A percentile compares a stretch with the other conserved stretches of the same genome.
These are phyloP conservation scores for Parachaetomium inaequale DNA, from an alignment of 495 filamentous ascomycete genomes.

Conservation along the genomic window DNA sequence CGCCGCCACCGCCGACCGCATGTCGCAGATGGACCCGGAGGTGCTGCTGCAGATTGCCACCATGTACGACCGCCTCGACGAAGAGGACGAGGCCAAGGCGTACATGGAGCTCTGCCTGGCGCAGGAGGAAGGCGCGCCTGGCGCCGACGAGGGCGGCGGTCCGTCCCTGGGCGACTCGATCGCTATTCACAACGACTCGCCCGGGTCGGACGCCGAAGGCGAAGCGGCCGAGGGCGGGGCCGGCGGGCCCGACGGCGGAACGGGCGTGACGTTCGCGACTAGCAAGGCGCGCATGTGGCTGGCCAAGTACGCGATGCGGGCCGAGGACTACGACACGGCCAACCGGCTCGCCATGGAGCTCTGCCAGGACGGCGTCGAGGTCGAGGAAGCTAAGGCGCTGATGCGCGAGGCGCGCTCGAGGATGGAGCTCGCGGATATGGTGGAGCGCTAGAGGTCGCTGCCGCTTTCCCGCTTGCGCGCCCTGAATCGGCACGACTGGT, in stretches of 20 bases:
- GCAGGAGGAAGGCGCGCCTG: conserved; percentile 67
- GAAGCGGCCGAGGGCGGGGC: conserved; percentile 34
- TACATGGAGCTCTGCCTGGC: conserved; percentile 95
- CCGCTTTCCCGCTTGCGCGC: conserved; percentile 4
- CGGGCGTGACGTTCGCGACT: conserved; percentile 80
- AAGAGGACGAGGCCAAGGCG: conserved; percentile 71
- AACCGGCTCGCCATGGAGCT: conserved; percentile 83
- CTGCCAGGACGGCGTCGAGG: conserved; percentile 94
- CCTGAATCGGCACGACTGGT: background rate
- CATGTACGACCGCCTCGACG: conserved; percentile 76
- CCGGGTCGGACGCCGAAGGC: conserved; percentile 48
- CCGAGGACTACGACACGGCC: conserved; percentile 68
- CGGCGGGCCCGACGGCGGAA: conserved; percentile 52
- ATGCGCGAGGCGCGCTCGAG: conserved; percentile 83
- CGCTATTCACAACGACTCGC: conserved; percentile 44
- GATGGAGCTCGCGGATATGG: conserved; percentile 53
- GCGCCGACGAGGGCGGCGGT: conserved; percentile 29
- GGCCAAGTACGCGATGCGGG: conserved; percentile 71
- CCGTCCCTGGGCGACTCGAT: conserved; percentile 47
- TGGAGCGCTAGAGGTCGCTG: conserved; percentile 31
- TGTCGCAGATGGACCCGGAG: conserved; percentile 76
- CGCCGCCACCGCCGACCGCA: conserved; percentile 33
- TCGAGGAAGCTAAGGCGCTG: conserved; percentile 96
- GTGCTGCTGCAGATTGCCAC: conserved; percentile 83
- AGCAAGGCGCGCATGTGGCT: conserved; percentile 94